phyloP scores from a whole-genome alignment of 2,329 filamentous ascomycete species.

The Neopestalotiopsis sp. region DNA sequence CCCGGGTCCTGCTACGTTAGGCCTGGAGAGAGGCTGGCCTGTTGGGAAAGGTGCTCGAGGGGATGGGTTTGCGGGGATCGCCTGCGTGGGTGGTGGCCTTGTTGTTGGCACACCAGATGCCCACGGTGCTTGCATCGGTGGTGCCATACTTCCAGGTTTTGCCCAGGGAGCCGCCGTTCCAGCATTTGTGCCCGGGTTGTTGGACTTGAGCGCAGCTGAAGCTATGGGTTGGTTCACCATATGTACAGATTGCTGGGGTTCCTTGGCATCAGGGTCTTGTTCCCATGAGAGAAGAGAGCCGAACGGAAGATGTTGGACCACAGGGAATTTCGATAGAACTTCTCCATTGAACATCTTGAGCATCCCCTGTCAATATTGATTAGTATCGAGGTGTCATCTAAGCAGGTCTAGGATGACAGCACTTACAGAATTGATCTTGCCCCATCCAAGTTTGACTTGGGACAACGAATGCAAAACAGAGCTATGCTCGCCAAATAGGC shows the following conservation, averaged over 20 bases:
- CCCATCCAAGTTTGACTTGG: conserved; percentile 91
- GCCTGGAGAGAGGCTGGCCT: conserved; percentile 23
- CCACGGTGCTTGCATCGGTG: conserved; percentile 26
- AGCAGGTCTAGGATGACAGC: neutral
- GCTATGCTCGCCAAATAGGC: conserved; percentile 96
- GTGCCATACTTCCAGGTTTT: conserved; percentile 45
- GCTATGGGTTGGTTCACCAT: conserved; percentile 57
- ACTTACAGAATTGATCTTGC: conserved; percentile 87
- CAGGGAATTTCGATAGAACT: conserved; percentile 94
- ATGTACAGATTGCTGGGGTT: conserved; percentile 58
- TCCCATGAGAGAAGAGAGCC: conserved; percentile 83
- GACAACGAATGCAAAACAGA: conserved; percentile 94
- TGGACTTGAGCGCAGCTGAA: conserved; percentile 31
- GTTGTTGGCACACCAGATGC: conserved; percentile 25
- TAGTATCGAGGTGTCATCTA: conserved; percentile 9
- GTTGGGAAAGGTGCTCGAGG: conserved; percentile 25
- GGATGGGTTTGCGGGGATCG: conserved; percentile 9
- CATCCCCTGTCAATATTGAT: conserved; percentile 70
- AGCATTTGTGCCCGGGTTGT: conserved; percentile 23
- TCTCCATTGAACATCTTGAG: conserved; percentile 99
- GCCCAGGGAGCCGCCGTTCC: conserved; percentile 53
- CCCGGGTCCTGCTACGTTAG: neutral
- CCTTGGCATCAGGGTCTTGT: conserved; percentile 63
- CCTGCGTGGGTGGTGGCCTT: neutral
- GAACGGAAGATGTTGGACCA: conserved; percentile 95